Conservation (phyloP, 2,329 filamentous ascomycete species). For the Stemphylium vesicarium region DNA sequence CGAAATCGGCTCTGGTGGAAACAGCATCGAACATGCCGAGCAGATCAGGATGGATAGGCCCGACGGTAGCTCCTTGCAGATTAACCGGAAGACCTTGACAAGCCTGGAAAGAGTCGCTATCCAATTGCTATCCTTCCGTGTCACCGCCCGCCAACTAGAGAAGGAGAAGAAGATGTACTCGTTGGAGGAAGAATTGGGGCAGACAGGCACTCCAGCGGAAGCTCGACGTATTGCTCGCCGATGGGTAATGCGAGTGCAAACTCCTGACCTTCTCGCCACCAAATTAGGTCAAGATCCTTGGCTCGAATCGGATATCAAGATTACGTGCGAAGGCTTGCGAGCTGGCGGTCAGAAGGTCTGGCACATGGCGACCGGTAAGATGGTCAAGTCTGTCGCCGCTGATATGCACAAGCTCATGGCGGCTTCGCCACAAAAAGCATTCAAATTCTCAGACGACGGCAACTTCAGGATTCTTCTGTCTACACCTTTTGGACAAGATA, state of each 20-base stretch:
- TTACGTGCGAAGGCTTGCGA: slow-evolving; percentile 43
- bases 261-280: slow-evolving; percentile 32
- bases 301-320: slow-evolving; percentile 35
- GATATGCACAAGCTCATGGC: slow-evolving; percentile 50
- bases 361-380: slow-evolving; percentile 50
- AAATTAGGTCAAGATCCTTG: slow-evolving; percentile 33
- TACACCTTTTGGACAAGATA: slow-evolving; percentile 63
- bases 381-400: slow-evolving; percentile 43
- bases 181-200: slow-evolving; percentile 27
- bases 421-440: slow-evolving; percentile 62
- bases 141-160: slow-evolving; percentile 34
- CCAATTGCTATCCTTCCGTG: slow-evolving; percentile 39
- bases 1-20: slow-evolving; percentile 32
- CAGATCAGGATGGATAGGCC: slow-evolving; percentile 34
- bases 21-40: slow-evolving; percentile 37
- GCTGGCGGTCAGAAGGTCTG: slow-evolving; percentile 40
- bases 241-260: slow-evolving; percentile 40
- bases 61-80: slow-evolving; percentile 23
- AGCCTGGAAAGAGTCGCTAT: slow-evolving; percentile 50
- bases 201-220: slow-evolving; percentile 8
- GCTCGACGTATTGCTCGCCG: slow-evolving; percentile 23
- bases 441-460: slow-evolving; percentile 67
- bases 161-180: slow-evolving; percentile 30
- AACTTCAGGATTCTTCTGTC: slow-evolving; percentile 68
- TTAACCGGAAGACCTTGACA: slow-evolving; percentile 36